phyloP scores from a whole-genome alignment of 116 monocot species.

The Cymodocea nodosa region DNA sequence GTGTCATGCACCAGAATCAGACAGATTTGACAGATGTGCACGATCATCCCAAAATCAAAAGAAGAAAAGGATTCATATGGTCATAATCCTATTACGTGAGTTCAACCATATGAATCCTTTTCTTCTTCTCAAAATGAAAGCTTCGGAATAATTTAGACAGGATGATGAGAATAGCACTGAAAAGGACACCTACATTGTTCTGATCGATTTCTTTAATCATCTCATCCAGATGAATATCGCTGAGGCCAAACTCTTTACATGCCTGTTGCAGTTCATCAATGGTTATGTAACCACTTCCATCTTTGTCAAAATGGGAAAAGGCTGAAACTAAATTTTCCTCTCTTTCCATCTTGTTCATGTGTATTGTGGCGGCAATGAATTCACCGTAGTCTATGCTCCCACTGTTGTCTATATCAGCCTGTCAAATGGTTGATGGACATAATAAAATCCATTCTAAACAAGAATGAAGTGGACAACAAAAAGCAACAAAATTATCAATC shows the following conservation, averaged over 20 bases:
- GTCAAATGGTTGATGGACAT: too few relatives aligned
- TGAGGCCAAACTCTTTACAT: conserved; percentile 65
- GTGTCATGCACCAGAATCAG: too few relatives aligned
- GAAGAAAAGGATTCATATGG: neutral
- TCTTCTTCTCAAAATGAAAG: neutral
- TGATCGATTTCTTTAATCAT: conserved; percentile 93
- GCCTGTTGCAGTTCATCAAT: conserved; percentile 83
- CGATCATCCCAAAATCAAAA: too few relatives aligned
- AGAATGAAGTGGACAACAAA: too few relatives aligned
- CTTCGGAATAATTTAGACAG: neutral
- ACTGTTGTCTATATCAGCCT: too few relatives aligned
- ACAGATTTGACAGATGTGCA: too few relatives aligned
- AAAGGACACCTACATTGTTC: conserved; percentile 41
- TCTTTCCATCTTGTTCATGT: conserved; percentile 39
- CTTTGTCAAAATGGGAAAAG: conserved; percentile 81
- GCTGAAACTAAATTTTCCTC: conserved; percentile 71
- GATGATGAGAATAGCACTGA: neutral
- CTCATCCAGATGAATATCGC: conserved; percentile 83
- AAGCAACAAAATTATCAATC: too few relatives aligned
- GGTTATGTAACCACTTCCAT: conserved; percentile 83
- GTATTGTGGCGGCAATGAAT: too few relatives aligned
- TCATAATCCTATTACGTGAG: neutral
- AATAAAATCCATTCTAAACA: too few relatives aligned
- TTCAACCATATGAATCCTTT: too few relatives aligned
- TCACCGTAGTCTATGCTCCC: too few relatives aligned